phyloP scores from a whole-genome alignment of 192 early-diverging fungal genomes.

The Entophlyctis luteolus region DNA sequence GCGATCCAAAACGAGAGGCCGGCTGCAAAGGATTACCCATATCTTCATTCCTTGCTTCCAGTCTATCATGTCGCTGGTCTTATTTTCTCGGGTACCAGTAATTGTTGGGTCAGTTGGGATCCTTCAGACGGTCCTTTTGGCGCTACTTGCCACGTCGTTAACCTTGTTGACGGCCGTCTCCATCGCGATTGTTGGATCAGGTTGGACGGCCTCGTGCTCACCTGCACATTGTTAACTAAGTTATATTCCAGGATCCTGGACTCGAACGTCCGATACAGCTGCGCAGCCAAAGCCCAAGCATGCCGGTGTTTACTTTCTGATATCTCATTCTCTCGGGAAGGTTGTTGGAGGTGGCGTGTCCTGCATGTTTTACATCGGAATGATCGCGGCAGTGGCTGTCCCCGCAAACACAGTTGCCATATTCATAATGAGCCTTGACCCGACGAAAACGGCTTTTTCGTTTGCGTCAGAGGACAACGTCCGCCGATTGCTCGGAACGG shows the following conservation, averaged over 20 bases:
- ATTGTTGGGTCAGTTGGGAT: slow-evolving; percentile 37
- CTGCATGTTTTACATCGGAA: slow-evolving; percentile 37
- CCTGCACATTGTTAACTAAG: too few species aligned
- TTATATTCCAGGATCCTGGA: neutral
- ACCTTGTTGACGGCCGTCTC: slow-evolving; percentile 33
- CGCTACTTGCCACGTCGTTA: slow-evolving; percentile 17
- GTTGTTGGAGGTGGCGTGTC: slow-evolving; percentile 42
- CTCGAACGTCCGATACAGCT: neutral
- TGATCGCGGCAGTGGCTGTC: slow-evolving; percentile 22
- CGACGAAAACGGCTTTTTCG: neutral
- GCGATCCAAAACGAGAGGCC: neutral
- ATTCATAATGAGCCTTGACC: neutral
- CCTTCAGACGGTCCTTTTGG: slow-evolving; percentile 22
- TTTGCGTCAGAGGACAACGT: neutral
- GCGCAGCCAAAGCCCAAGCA: neutral
- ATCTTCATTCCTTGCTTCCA: slow-evolving; percentile 25
- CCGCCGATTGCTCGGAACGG: neutral
- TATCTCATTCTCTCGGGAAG: slow-evolving; percentile 31
- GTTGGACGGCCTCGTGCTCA: too few species aligned
- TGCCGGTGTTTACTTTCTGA: slow-evolving; percentile 39
- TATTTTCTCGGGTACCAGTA: slow-evolving; percentile 32
- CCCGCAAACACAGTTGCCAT: neutral
- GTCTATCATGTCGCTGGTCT: slow-evolving; percentile 30
- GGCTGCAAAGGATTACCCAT: neutral
- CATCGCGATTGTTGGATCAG: slow-evolving; percentile 28